Base-by-base conservation (phyloP, 306 rosid species). In the Prunus mira region DNA sequence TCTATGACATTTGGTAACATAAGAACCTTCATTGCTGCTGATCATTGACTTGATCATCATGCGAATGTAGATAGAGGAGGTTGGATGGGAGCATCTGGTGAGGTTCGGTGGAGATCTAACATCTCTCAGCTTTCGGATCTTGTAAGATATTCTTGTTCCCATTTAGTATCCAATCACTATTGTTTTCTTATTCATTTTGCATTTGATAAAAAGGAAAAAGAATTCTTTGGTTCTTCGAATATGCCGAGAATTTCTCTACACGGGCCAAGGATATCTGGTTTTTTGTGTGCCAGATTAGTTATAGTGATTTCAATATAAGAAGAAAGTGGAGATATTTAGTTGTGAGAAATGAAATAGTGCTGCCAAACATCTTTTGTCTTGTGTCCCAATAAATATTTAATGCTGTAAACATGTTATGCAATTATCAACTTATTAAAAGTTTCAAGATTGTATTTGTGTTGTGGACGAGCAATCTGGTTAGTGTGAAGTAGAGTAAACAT, bases 51-150 rank as follows among this genome's bases (percentile, higher is more conserved):
- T 65, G 78, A 41, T 54, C 47, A 55, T 73, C 28, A 19, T 67
- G 30, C 50, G 46, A 64, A 24, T 80, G 69, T 72, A 84, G 82
- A 80, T 80, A 76, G 87, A 80, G 79, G 82, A 84, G 73, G 78
- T 80, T 80, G 87, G 87, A 78, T 80, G 87, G 84, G 77, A 73
- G 76, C 55, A 84, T 64, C 74, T 84, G 17, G 75, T 69, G 80
- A 67, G 75, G 58, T 63, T 76, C 12, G 45, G 77, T 64, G 82
- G 57, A 67, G 87, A 84, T 55, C 77, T 84, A 41, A 80, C 67
- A 4, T 80, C 68, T 73, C 82, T 77, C 45, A 77, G 82, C 77
- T 57, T 84, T 73, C 77, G 71, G 12, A 47, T 77, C 52, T 52
- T 80, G 87, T 80, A 80, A 76, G 79, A 69, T 54, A 38, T 57